Base-by-base conservation (phyloP, 805 yeast genomes). In the Wickerhamiella vanderwaltii region DNA sequence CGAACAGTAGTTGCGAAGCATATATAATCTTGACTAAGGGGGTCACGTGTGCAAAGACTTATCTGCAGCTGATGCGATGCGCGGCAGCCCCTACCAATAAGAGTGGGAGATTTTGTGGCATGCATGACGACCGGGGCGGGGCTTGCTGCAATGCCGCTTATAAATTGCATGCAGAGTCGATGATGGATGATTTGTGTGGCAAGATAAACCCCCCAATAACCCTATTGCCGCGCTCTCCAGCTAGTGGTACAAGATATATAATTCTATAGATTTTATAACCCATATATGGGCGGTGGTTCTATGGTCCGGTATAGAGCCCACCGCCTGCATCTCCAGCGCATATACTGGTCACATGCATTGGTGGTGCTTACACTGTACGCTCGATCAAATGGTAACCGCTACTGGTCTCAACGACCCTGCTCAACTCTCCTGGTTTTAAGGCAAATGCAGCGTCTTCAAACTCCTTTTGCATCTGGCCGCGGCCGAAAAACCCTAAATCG, bases 401-500 rank as follows among this genome's bases (percentile, higher is more conserved):
- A 54, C 79, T 93, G 13, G 87, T 75, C 62, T 86, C 96, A 12
- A 91, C 81, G 20, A 86, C 73, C 33, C 74, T 81, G 54, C 91
- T 79, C 34, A 81, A 59, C 56, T 87, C 91, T 16, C 95, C 95
- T 16, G 85, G 77, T 49, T 82, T 74, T 49, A 91, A 65, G 4
- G 63, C 77, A 58, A 81, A 88, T 1, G 95, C 78, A 2, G 91
- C 94, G 46, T 77, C 77, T 61, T 91, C 98, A 56, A 91, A 91
- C 45, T 79, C 64, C 26, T 95, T 95, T 61, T 91, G 97, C 98
- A 91, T 91, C 52, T 79, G 86, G 29, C 95, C 95, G 46, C 70
- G 75, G 18, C 81, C 84, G 56, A 91, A 91, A 55, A 64, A 75
- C 0, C 98, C 97, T 52, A 91, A 67, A 59, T 91, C 98, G 35